Base-by-base conservation (phyloP, 108 stramenopile genomes). In the Conticribra guillardii region DNA sequence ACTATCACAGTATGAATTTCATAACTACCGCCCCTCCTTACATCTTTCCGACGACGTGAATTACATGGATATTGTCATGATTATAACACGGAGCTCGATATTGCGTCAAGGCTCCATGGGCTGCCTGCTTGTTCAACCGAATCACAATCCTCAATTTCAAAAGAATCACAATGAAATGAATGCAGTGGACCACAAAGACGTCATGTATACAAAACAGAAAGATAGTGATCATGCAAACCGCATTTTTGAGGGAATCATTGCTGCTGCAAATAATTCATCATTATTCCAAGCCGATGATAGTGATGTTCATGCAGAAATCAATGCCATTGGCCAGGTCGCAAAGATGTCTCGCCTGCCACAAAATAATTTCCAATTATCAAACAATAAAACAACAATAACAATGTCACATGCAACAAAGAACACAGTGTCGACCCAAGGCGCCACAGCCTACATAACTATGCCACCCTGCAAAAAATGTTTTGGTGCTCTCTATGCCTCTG, bases 391-490 rank as follows among this genome's bases (percentile, higher is more conserved):
- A 28, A 22, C 46, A 29, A 26, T 22, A 49, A 16, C n/a, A 15
- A 17, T 1, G 0, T 17, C 34, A 26, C 19, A 2, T 45, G 23
- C 60, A 22, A 3, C 15, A 11, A 44, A 22, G 24, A 11, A 49
- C 32, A 32, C 51, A 19, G n/a, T 46, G 28, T 30, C 76, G 27
- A 73, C 76, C 32, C 37, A 63, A 14, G 79, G 66, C 0, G 73
- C 73, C 41, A 85, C 87, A 31, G 82, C 83, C 2, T 88, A 86
- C 52, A 87, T 91, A 24, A 87, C 87, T 2, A 92, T 92, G 90
- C 90, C 90, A 18, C 90, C 90, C 3, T 92, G 90, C 73, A 87
- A 87, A 60, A 48, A 58, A 22, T 92, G 90, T 56, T 89, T 92
- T 56, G 83, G 66, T 19, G 82, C 86, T 0, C 66, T 92, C 29